These are phyloP conservation scores for Aquilaria agallochum DNA, from an alignment of 441 rosid species.

Conservation along the genomic window DNA sequence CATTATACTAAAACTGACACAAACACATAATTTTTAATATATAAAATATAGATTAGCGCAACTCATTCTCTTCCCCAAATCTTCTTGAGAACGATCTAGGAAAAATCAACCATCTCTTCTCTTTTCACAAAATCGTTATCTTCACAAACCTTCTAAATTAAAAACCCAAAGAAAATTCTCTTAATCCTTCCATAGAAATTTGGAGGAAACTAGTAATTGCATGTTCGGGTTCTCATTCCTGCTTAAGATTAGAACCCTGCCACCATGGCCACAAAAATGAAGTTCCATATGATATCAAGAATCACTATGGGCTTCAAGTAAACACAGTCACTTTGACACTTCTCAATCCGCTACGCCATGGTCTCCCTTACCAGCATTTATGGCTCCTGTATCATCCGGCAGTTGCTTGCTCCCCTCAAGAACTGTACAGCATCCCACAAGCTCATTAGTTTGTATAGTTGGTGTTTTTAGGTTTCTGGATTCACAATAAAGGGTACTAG, in stretches of 20 bases:
- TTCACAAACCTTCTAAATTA: too few species aligned
- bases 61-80: too few species aligned
- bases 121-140: too few species aligned
- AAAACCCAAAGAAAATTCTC: too few species aligned
- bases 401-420: conserved; percentile 82
- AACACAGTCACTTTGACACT: conserved; percentile 98
- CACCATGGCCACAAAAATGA: conserved; percentile 79
- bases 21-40: too few species aligned
- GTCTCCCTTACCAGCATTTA: conserved; percentile 92
- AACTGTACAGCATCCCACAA: conserved; percentile 85
- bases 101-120: too few species aligned
- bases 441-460: conserved; percentile 15
- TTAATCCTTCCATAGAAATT: too few species aligned
- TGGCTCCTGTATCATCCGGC: conserved; percentile 91
- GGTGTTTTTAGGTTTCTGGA: too few species aligned
- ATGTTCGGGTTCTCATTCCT: conserved; percentile 50
- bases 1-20: too few species aligned
- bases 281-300: conserved; percentile 84
- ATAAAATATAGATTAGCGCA: too few species aligned
- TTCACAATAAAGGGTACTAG: too few species aligned
- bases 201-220: conserved; percentile 17
- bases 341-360: conserved; percentile 94
- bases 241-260: conserved; percentile 60
- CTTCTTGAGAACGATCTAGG: too few species aligned
- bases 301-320: conserved; percentile 95